phyloP scores from a whole-genome alignment of 768 basidiomycete species.

The Collybiopsis confluens region DNA sequence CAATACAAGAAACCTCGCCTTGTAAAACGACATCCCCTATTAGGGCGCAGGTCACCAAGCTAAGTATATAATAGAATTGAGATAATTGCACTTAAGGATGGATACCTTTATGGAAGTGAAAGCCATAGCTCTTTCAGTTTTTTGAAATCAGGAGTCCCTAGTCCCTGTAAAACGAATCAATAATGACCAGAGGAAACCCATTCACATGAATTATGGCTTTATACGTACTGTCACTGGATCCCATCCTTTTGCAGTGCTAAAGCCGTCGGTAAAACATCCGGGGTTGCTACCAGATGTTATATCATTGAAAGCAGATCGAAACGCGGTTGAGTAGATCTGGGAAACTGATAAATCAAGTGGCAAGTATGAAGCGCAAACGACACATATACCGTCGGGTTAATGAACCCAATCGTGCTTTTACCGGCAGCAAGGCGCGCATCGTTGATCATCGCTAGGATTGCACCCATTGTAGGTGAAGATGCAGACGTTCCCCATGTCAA shows the following conservation, averaged over 20 bases:
- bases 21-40: too few relatives aligned
- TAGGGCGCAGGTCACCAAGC: too few relatives aligned
- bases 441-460: conserved; percentile 40
- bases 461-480: conserved; percentile 38
- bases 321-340: conserved; percentile 16
- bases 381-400: conserved; percentile 33
- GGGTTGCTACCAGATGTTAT: conserved; percentile 18
- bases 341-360: background rate
- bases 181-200: background rate
- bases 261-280: conserved; percentile 15
- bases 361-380: conserved; percentile 9
- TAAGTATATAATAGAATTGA: too few relatives aligned
- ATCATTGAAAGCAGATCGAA: conserved; percentile 18
- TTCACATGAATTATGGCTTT: background rate
- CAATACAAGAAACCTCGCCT: too few relatives aligned
- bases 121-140: conserved; percentile 28
- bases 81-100: too few relatives aligned
- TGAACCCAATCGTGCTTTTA: conserved; percentile 32
- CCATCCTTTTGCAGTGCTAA: conserved; percentile 13
- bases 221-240: conserved; percentile 20
- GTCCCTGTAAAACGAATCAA: conserved; percentile 16
- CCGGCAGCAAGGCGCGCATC: conserved; percentile 31
- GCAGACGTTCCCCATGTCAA: conserved; percentile 45
- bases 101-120: conserved; percentile 27
- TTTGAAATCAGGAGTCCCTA: conserved; percentile 33